Percentiles rank a stretch among this genome's conserved stretches.
Conservation (phyloP, 768 basidiomycete species). For the Mycena venus region DNA sequence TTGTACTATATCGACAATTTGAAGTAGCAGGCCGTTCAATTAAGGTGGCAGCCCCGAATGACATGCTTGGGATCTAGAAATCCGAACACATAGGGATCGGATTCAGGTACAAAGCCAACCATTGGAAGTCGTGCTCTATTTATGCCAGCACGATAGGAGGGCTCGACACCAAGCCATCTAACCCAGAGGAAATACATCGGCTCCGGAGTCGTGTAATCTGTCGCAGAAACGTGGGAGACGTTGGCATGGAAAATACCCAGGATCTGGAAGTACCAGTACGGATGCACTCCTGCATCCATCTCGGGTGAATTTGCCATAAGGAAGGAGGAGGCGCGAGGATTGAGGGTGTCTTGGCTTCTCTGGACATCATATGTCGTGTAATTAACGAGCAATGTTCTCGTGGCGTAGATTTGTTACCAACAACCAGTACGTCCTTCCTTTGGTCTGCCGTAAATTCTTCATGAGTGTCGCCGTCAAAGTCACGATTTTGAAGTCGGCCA, state of each 20-base stretch:
- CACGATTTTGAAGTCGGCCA: slow-evolving; percentile 38
- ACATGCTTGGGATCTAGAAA: slow-evolving; percentile 54
- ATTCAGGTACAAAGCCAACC: slow-evolving; percentile 42
- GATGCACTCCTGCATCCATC: slow-evolving; percentile 23
- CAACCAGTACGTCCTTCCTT: slow-evolving; percentile 33
- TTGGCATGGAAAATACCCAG: slow-evolving; percentile 41
- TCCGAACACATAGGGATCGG: slow-evolving; percentile 46
- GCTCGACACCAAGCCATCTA: slow-evolving; percentile 38
- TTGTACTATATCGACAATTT: too few species aligned
- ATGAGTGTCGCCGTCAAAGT: slow-evolving; percentile 46
- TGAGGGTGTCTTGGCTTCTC: slow-evolving; percentile 47
- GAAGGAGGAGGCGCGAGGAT: slow-evolving; percentile 39
- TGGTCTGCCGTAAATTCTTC: slow-evolving; percentile 39
- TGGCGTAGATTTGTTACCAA: slow-evolving; percentile 42
- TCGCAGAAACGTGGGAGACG: slow-evolving; percentile 28
- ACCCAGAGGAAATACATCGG: slow-evolving; percentile 48
- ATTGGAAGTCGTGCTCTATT: slow-evolving; percentile 37
- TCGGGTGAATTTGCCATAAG: slow-evolving; percentile 39
- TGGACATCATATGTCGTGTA: slow-evolving; percentile 54
- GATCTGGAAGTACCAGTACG: slow-evolving; percentile 40
- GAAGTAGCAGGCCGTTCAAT: too few species aligned
- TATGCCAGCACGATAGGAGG: slow-evolving; percentile 31
- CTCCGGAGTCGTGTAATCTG: background rate
- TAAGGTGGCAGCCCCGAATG: slow-evolving; percentile 49
- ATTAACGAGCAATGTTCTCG: slow-evolving; percentile 45